Percentiles rank a stretch among this genome's conserved stretches.
These are phyloP conservation scores for Saksenaea vasiformis DNA, from an alignment of 371 early-diverging fungal genomes.

Conservation along the genomic window DNA sequence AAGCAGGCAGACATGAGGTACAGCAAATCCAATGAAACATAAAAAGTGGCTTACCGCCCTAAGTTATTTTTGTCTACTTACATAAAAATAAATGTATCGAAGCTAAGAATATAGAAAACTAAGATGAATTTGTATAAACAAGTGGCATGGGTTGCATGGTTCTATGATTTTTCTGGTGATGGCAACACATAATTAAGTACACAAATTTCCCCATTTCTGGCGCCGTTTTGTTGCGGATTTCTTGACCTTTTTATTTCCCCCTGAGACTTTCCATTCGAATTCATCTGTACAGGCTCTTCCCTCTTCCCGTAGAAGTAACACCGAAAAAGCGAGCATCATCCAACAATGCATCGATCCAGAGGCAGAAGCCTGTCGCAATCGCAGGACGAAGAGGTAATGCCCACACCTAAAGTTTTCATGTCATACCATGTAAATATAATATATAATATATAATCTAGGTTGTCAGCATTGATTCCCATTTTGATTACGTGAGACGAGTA, in stretches of 20 bases:
- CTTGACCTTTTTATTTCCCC: not conserved
- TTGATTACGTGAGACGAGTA: conserved; percentile 39
- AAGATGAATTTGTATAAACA: too few relatives aligned
- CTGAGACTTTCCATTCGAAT: not conserved
- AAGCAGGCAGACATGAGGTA: too few relatives aligned
- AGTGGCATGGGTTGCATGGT: too few relatives aligned
- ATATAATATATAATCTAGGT: conserved; percentile 16
- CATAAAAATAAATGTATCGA: too few relatives aligned
- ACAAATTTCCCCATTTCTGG: not conserved
- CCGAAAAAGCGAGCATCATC: not conserved
- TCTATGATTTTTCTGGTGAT: too few relatives aligned
- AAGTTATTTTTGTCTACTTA: too few relatives aligned
- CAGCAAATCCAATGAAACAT: not conserved
- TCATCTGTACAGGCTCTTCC: not conserved
- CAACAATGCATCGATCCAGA: conserved; percentile 16
- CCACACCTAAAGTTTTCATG: not conserved
- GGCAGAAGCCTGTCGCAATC: conserved; percentile 21
- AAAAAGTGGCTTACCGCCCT: too few relatives aligned
- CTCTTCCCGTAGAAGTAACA: not conserved
- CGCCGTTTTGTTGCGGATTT: not conserved
- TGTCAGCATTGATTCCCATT: conserved; percentile 39
- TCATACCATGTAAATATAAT: too few relatives aligned
- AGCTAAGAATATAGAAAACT: too few relatives aligned
- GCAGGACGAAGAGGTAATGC: conserved; percentile 20
- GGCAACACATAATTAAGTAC: too few relatives aligned